These are phyloP conservation scores for Suillus placidus DNA, from an alignment of 768 basidiomycete genomes.

Conservation along the genomic window DNA sequence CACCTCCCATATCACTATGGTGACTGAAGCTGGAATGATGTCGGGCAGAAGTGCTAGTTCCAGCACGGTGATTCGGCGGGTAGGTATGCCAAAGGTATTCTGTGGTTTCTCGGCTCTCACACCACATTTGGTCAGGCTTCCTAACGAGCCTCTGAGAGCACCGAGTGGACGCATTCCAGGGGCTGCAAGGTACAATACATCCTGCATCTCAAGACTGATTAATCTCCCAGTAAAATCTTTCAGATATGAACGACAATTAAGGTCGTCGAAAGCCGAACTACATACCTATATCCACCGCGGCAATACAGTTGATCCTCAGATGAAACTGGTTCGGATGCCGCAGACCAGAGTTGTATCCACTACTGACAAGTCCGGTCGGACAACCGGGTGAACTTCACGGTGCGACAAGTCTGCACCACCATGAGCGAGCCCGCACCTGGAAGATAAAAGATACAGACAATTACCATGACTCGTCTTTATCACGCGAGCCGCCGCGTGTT, in stretches of 20 bases:
- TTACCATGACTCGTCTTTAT: conserved; percentile 67
- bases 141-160: neutral
- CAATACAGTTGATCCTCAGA: conserved; percentile 41
- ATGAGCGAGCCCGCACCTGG: conserved; percentile 9
- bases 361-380: conserved; percentile 72
- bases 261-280: conserved; percentile 29
- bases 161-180: neutral
- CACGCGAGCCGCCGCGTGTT: conserved; percentile 56
- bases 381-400: conserved; percentile 67
- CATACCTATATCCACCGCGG: conserved; percentile 59
- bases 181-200: neutral
- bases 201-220: neutral
- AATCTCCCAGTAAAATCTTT: conserved; percentile 46
- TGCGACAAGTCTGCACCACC: conserved; percentile 64
- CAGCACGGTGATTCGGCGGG: neutral
- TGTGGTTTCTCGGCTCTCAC: neutral
- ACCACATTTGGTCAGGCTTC: neutral
- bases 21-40: neutral
- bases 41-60: neutral
- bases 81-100: neutral
- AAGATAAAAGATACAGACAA: conserved; percentile 39
- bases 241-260: conserved; percentile 2
- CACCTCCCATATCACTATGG: neutral
- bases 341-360: conserved; percentile 70
- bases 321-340: conserved; percentile 69